Evolutionary conservation across 257 asterid genomes (phyloP).

Genomic region (Lycium ferocissimum): DNA sequence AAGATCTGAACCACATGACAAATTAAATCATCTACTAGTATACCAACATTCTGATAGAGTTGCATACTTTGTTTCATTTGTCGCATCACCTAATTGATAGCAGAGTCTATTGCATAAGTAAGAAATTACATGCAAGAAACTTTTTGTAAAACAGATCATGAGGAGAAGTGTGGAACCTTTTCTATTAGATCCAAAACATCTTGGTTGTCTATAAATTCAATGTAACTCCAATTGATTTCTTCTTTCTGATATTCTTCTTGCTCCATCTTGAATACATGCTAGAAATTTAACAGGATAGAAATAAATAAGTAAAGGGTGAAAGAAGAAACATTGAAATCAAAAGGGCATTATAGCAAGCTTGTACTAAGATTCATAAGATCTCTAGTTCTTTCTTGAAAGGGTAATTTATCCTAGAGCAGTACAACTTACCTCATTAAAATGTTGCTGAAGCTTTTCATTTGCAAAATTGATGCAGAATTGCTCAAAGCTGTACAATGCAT

Average conservation of each 20-base stretch:
- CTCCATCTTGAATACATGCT: constrained; percentile 99
- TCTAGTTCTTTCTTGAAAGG: not conserved
- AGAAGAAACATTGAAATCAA: constrained; percentile 24
- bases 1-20: constrained; percentile 22
- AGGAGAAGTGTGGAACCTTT: constrained; percentile 61
- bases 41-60: constrained; percentile 20
- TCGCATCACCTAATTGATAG: constrained; percentile 1
- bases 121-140: not conserved
- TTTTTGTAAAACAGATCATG: not conserved
- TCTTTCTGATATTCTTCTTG: constrained; percentile 97
- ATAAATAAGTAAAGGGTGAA: constrained; percentile 31
- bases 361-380: constrained; percentile 32
- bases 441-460: constrained; percentile 99
- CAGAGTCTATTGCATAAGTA: not conserved
- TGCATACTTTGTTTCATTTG: not conserved
- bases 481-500: constrained; percentile 74
- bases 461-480: constrained; percentile 99
- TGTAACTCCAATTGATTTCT: constrained; percentile 96
- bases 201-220: constrained; percentile 98
- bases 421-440: constrained; percentile 87
- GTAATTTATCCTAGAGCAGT: not conserved
- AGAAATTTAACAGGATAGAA: constrained; percentile 42
- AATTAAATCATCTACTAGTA: not conserved
- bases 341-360: constrained; percentile 33
- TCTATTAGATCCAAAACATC: constrained; percentile 97